Evolutionary conservation across 1,284 basidiomycete genomes (phyloP).

Genomic region (Rugosomyces carneus): DNA sequence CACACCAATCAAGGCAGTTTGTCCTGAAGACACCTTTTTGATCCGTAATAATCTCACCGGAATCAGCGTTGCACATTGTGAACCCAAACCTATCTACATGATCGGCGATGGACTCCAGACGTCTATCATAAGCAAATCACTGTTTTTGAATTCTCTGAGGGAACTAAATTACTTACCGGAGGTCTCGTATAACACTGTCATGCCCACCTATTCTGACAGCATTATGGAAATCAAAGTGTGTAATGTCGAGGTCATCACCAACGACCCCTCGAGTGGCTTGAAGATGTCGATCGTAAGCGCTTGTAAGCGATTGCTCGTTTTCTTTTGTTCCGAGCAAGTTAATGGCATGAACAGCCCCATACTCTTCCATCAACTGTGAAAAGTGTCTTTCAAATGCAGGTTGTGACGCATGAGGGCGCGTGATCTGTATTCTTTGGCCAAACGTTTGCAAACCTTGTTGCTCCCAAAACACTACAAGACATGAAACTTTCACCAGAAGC

Average conservation of each 20-base stretch:
- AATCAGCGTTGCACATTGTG: slow-evolving; percentile 65
- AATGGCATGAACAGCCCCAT: slow-evolving; percentile 76
- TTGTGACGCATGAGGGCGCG: slow-evolving; percentile 91
- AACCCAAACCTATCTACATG: slow-evolving; percentile 83
- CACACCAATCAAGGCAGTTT: slow-evolving; percentile 94
- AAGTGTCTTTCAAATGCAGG: slow-evolving; percentile 96
- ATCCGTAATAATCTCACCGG: slow-evolving; percentile 67
- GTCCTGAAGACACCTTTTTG: slow-evolving; percentile 91
- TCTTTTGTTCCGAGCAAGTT: slow-evolving; percentile 89
- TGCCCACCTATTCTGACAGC: slow-evolving; percentile 81
- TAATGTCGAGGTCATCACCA: slow-evolving; percentile 63
- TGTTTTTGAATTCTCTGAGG: neutral
- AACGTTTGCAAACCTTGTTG: slow-evolving; percentile 91
- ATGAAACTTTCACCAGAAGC: slow-evolving; percentile 14
- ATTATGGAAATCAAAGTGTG: slow-evolving; percentile 93
- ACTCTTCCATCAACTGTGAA: slow-evolving; percentile 77
- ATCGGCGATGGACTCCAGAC: slow-evolving; percentile 53
- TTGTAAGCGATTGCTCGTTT: slow-evolving; percentile 82
- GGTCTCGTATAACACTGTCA: slow-evolving; percentile 76
- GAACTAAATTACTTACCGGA: slow-evolving; percentile 43
- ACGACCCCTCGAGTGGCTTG: slow-evolving; percentile 51
- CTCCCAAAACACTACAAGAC: slow-evolving; percentile 86
- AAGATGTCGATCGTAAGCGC: slow-evolving; percentile 78
- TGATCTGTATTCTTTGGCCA: slow-evolving; percentile 88
- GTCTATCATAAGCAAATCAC: slow-evolving; percentile 30